Conservation (phyloP, 2,329 filamentous ascomycete species). For the Pseudocercospora musae region DNA sequence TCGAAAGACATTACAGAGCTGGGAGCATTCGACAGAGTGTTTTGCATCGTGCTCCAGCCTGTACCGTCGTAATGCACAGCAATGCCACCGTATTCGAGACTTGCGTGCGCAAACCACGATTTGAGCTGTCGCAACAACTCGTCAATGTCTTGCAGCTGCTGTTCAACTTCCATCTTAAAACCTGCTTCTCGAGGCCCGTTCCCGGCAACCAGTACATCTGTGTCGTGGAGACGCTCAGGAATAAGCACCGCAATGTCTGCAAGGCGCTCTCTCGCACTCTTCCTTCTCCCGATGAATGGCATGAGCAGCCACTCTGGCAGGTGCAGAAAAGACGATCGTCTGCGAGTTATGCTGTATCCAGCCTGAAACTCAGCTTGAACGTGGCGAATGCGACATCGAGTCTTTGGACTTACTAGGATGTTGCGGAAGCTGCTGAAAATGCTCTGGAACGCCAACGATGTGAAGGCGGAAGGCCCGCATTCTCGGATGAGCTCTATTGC, state of each 20-base stretch:
- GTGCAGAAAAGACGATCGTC: neutral
- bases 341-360: neutral
- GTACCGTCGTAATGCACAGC: neutral
- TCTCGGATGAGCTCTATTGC: neutral
- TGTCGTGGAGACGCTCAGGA: neutral
- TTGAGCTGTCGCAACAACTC: neutral
- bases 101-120: neutral
- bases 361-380: neutral
- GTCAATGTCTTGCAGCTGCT: neutral
- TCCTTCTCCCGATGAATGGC: neutral
- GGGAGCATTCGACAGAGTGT: neutral
- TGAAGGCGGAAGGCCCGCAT: neutral
- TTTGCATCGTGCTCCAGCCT: neutral
- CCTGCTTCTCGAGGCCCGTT: neutral
- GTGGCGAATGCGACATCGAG: neutral
- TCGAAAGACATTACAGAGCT: neutral
- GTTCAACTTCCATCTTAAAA: neutral
- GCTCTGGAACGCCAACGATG: neutral
- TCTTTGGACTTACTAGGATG: neutral
- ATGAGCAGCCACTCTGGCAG: neutral
- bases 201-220: neutral
- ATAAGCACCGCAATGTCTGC: neutral
- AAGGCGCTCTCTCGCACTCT: neutral
- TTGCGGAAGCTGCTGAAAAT: neutral
- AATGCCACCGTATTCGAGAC: neutral